phyloP scores from a whole-genome alignment of 2,329 filamentous ascomycete genomes.

The Sarocladium strictum region DNA sequence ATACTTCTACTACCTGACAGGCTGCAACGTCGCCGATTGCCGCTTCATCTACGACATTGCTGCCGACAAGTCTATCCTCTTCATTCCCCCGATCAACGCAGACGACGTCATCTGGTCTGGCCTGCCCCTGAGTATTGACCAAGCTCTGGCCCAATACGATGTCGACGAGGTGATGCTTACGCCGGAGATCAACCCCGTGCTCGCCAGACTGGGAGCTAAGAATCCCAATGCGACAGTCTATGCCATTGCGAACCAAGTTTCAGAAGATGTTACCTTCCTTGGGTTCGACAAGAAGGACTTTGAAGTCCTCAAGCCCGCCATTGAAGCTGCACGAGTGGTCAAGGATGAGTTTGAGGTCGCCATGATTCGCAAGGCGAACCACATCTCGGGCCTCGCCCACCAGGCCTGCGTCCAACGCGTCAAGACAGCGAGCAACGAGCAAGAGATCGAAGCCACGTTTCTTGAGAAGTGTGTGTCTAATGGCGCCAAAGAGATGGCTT shows the following conservation, averaged over 20 bases:
- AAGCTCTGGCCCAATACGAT: slow-evolving; percentile 73
- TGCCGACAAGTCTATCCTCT: slow-evolving; percentile 70
- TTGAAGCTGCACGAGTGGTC: slow-evolving; percentile 62
- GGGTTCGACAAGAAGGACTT: slow-evolving; percentile 62
- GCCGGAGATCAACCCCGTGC: slow-evolving; percentile 68
- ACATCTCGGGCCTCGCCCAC: slow-evolving; percentile 63
- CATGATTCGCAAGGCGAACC: slow-evolving; percentile 66
- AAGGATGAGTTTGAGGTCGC: slow-evolving; percentile 73
- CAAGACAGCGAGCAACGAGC: slow-evolving; percentile 64
- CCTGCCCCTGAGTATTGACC: slow-evolving; percentile 68
- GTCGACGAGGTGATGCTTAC: slow-evolving; percentile 72
- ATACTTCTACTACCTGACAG: slow-evolving; percentile 92
- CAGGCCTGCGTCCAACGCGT: slow-evolving; percentile 55
- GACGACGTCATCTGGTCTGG: slow-evolving; percentile 92
- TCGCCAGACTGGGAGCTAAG: slow-evolving; percentile 45
- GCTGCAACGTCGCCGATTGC: slow-evolving; percentile 73
- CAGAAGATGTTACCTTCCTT: slow-evolving; percentile 64
- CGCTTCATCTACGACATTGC: slow-evolving; percentile 76
- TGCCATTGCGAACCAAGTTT: slow-evolving; percentile 73
- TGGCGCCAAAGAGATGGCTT: slow-evolving; percentile 77
- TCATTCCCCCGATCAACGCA: slow-evolving; percentile 84
- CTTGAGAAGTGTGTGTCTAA: slow-evolving; percentile 68
- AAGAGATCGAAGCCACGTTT: slow-evolving; percentile 77
- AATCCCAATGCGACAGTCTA: slow-evolving; percentile 49
- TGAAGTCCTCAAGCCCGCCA: slow-evolving; percentile 50